Evolutionary conservation across 371 early-diverging fungal genomes (phyloP), one percentile per base, ranked within the genome.

Genomic region (Rhizopus sp.): DNA sequence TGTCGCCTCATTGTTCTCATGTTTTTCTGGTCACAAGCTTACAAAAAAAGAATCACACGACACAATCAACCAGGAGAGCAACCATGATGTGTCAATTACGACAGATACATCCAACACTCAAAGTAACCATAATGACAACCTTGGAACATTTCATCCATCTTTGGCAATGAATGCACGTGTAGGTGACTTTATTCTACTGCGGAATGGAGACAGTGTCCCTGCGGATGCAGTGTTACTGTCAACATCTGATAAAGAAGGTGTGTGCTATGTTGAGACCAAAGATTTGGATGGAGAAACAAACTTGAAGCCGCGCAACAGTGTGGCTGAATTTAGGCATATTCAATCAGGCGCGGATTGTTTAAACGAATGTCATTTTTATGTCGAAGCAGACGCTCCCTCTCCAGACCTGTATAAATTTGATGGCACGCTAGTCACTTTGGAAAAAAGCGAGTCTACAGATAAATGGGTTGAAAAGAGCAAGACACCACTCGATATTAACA

Each of bases 221-320:
- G 96, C 98, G 3, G 98, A 99, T 70, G 75, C 90, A 16, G 72
- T 95, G 9, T 69, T 96, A 17, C 74, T 97, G 31, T 82, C 92
- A 3, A 88, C 93, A 1, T 86, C 90, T 6, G 89, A 93, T 48
- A 74, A 73, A 46, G 57, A 62, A n/a, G 88, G 86, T 3, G 60
- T 87, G 10, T 93, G 93, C 65, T 97, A 85, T 74, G 85, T 97
- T 13, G 97, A 97, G 65, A 97, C 97, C 5, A 93, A 92, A 62
- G 93, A 94, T 69, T 68, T 99, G 47, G 97, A 99, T 72, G 99
- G 99, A 16, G 99, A 99, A 72, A 93, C 94, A 15, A 96, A 97
- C 65, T 75, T 97, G 15, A 98, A 98, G 73, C 80, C 88, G 29
- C 81, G 92, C 16, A 63, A 72, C 12, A 69, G 86, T 29, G 39